A percentile compares a stretch with the other conserved stretches of the same genome.
Evolutionary conservation across 768 basidiomycete species (phyloP).

Genomic region (Gyrodon lividus): DNA sequence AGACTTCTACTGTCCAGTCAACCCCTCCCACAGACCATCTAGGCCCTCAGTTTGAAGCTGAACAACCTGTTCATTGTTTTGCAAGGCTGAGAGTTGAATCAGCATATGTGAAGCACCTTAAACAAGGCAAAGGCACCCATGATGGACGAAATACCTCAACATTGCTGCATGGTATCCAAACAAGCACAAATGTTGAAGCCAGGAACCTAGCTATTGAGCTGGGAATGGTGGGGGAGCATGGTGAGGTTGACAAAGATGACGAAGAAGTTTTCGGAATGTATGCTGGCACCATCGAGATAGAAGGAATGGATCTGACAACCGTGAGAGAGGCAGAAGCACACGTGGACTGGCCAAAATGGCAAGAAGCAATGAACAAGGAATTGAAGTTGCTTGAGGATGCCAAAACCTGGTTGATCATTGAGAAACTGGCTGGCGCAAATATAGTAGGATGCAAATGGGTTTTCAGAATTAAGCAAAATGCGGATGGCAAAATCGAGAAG

Average conservation of each 20-base stretch:
- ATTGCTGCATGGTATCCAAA: neutral
- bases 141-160: neutral
- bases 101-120: neutral
- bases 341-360: slow-evolving; percentile 25
- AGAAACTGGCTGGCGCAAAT: slow-evolving; percentile 26
- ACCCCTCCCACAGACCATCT: neutral
- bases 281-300: neutral
- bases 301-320: slow-evolving; percentile 9
- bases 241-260: slow-evolving; percentile 6
- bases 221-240: slow-evolving; percentile 5
- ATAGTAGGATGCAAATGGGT: slow-evolving; percentile 41
- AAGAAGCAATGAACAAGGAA: too few species aligned
- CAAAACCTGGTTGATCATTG: slow-evolving; percentile 33
- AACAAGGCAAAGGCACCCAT: neutral
- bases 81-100: neutral
- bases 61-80: neutral
- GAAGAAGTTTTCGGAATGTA: neutral
- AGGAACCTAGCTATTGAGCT: neutral
- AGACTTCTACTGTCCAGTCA: neutral
- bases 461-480: slow-evolving; percentile 40
- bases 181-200: neutral
- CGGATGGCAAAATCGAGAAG: slow-evolving; percentile 29
- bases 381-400: slow-evolving; percentile 15
- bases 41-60: neutral
- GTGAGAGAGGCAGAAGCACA: slow-evolving; percentile 21